Conservation (phyloP, 768 basidiomycete genomes). For the Leccinellum luteum region DNA sequence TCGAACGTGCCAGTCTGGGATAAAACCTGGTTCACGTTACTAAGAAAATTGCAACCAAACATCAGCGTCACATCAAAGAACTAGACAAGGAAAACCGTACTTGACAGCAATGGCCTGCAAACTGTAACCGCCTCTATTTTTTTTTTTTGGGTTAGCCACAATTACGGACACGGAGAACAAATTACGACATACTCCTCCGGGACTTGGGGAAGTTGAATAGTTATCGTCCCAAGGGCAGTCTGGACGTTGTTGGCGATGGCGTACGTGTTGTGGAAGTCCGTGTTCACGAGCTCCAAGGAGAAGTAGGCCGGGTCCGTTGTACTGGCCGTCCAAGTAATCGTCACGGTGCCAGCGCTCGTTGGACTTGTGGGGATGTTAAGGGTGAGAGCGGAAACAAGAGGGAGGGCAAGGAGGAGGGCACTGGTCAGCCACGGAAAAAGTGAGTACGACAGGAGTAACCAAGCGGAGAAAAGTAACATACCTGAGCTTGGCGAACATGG, state of each 20-base stretch:
- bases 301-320: conserved; percentile 42
- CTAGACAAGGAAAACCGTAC: conserved; percentile 19
- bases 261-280: conserved; percentile 48
- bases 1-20: conserved; percentile 40
- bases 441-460: not conserved
- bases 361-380: conserved; percentile 37
- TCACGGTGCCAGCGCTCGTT: conserved; percentile 34
- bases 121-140: conserved; percentile 45
- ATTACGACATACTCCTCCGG: conserved; percentile 38
- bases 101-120: conserved; percentile 44
- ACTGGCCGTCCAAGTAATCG: conserved; percentile 45
- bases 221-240: conserved; percentile 32
- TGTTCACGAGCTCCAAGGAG: conserved; percentile 48
- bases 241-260: conserved; percentile 57
- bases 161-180: not conserved
- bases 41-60: conserved; percentile 1
- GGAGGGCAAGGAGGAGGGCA: conserved; percentile 44
- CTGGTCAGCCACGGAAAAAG: conserved; percentile 20
- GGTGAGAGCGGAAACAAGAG: conserved; percentile 43
- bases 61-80: not conserved
- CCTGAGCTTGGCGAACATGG: conserved; percentile 54
- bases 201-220: conserved; percentile 46
- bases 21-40: conserved; percentile 46
- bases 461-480: conserved; percentile 18
- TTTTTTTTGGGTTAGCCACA: not conserved